Evolutionary conservation across 306 rosid genomes (phyloP).

Genomic region (Vigna radiata): DNA sequence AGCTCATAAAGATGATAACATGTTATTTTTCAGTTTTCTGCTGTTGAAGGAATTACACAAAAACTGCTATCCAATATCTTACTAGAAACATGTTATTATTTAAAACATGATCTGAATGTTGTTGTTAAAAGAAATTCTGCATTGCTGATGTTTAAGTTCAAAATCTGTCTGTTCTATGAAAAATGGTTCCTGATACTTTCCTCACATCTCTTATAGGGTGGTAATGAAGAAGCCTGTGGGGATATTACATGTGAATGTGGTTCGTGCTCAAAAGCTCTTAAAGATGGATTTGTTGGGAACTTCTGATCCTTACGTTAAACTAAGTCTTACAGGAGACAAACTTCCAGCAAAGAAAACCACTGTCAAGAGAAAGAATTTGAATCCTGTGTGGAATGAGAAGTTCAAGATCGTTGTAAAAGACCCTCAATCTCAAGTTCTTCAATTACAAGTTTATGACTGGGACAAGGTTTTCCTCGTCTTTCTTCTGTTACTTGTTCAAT

Average conservation of each 20-base stretch:
- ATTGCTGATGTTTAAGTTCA: neutral
- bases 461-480: slow-evolving; percentile 74
- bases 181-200: slow-evolving; percentile 22
- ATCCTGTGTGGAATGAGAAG: slow-evolving; percentile 94
- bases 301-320: slow-evolving; percentile 93
- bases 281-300: slow-evolving; percentile 87
- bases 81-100: slow-evolving; percentile 4
- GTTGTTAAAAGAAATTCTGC: slow-evolving; percentile 30
- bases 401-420: slow-evolving; percentile 88
- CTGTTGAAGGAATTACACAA: neutral
- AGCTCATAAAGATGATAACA: neutral
- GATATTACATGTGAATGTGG: slow-evolving; percentile 86
- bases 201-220: slow-evolving; percentile 51
- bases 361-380: slow-evolving; percentile 78
- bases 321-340: slow-evolving; percentile 77
- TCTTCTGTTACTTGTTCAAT: slow-evolving; percentile 37
- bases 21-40: neutral
- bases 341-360: slow-evolving; percentile 80
- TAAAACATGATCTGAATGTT: neutral
- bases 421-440: slow-evolving; percentile 87
- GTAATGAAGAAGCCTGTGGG: slow-evolving; percentile 88
- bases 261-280: slow-evolving; percentile 77
- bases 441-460: slow-evolving; percentile 90
- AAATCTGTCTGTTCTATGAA: neutral
- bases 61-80: slow-evolving; percentile 3